Evolutionary conservation across 1,139 yeast species (phyloP).

Genomic region (Eremothecium sinecaudum): DNA sequence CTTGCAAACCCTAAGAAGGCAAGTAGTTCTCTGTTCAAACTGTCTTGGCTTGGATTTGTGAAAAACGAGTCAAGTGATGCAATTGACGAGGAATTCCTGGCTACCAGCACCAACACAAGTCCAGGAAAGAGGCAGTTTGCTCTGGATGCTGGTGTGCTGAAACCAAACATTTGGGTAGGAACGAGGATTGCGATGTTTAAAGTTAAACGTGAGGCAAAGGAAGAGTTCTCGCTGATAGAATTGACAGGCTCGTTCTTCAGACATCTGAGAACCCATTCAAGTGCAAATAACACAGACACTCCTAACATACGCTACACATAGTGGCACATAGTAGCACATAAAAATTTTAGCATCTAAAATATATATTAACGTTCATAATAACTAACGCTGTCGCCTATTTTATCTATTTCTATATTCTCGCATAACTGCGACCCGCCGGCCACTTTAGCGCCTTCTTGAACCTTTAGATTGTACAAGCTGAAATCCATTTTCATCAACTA

Average conservation of each 20-base stretch:
- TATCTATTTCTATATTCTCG: too few species aligned
- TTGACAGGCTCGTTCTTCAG: constrained; percentile 30
- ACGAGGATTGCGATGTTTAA: constrained; percentile 55
- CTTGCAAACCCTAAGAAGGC: constrained; percentile 6
- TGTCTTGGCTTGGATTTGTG: constrained; percentile 27
- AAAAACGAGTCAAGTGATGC: constrained; percentile 11
- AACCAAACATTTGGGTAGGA: constrained; percentile 49
- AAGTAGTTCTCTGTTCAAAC: constrained; percentile 19
- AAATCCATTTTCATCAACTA: constrained; percentile 89
- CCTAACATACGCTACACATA: neutral
- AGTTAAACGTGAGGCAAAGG: constrained; percentile 35
- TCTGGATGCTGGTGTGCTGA: constrained; percentile 18
- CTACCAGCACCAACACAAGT: neutral
- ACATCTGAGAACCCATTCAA: constrained; percentile 22
- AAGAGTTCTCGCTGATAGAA: constrained; percentile 29
- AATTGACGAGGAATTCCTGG: constrained; percentile 9
- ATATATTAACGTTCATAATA: too few species aligned
- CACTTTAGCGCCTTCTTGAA: too few species aligned
- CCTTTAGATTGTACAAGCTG: constrained; percentile 71
- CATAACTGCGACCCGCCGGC: too few species aligned
- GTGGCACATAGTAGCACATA: too few species aligned
- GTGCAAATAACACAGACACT: constrained; percentile 8
- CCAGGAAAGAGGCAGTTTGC: constrained; percentile 12
- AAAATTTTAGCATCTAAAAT: too few species aligned
- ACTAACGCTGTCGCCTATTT: too few species aligned